A percentile compares a stretch with the other conserved stretches of the same genome.
phyloP scores from a whole-genome alignment of 2,329 filamentous ascomycete species.

The Bertia moriformis region DNA sequence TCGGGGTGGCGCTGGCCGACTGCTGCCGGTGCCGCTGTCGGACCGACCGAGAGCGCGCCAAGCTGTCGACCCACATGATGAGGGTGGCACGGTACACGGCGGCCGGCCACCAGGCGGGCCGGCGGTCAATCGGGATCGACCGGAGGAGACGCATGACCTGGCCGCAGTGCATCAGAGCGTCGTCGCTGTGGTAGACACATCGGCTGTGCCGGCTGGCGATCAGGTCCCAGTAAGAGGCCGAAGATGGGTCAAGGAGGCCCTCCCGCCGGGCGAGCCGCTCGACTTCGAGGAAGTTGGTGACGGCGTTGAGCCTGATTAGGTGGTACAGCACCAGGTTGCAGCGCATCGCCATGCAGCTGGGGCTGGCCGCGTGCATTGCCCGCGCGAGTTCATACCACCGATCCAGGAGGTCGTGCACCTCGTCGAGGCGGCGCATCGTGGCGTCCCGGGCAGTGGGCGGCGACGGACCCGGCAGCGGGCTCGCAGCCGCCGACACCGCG shows the following conservation, averaged over 20 bases:
- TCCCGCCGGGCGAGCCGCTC: conserved; percentile 52
- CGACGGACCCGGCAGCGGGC: conserved; percentile 14
- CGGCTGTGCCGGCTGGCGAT: conserved; percentile 42
- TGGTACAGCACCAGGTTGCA: conserved; percentile 58
- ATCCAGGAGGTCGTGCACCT: conserved; percentile 47
- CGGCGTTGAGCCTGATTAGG: conserved; percentile 53
- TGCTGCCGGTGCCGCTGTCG: conserved; percentile 32
- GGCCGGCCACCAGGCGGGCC: conserved; percentile 58
- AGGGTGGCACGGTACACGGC: conserved; percentile 54
- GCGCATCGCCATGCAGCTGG: conserved; percentile 41
- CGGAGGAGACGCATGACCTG: conserved; percentile 49
- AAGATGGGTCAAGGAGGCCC: conserved; percentile 35
- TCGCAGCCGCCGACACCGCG: too few relatives aligned
- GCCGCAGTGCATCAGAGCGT: conserved; percentile 52
- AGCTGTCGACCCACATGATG: conserved; percentile 47
- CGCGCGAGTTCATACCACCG: conserved; percentile 56
- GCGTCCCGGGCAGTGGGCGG: conserved; percentile 41
- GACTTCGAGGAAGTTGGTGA: conserved; percentile 53
- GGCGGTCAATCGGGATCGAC: conserved; percentile 40
- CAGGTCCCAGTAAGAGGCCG: conserved; percentile 37
- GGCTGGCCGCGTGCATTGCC: conserved; percentile 35
- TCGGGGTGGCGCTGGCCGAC: too few relatives aligned
- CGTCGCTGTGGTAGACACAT: conserved; percentile 47
- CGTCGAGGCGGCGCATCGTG: conserved; percentile 44
- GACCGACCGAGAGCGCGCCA: too few relatives aligned